Conservation (phyloP, 352 stramenopile genomes). For the Globisporangium yorkense region DNA sequence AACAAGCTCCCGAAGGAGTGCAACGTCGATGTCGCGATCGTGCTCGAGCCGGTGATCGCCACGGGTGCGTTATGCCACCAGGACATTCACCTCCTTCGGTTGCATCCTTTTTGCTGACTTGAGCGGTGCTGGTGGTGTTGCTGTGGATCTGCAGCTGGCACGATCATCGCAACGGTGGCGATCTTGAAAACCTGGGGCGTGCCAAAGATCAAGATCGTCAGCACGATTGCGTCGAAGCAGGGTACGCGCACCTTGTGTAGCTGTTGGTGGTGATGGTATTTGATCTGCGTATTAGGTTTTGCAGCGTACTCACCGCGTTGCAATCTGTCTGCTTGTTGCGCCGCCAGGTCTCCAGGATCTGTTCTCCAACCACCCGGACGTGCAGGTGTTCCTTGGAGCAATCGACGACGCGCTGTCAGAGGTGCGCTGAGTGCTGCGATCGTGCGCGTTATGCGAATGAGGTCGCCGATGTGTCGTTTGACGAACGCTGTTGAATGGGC, state of each 20-base stretch:
- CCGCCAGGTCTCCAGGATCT: constrained; percentile 64
- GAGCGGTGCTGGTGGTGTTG: neutral
- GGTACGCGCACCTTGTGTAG: constrained; percentile 25
- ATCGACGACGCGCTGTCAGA: constrained; percentile 76
- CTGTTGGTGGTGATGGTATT: neutral
- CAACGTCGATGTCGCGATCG: constrained; percentile 89
- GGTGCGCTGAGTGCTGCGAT: constrained; percentile 17
- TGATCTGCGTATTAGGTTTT: neutral
- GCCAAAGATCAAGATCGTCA: constrained; percentile 92
- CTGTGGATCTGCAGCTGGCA: constrained; percentile 50
- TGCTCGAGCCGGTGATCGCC: constrained; percentile 96
- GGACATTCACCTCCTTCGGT: neutral
- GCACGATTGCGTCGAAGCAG: constrained; percentile 90
- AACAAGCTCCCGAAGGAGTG: constrained; percentile 96
- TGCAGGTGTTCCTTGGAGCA: constrained; percentile 72
- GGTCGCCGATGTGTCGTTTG: no score
- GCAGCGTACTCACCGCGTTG: neutral
- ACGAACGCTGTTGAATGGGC: constrained; percentile 2
- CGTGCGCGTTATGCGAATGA: no score
- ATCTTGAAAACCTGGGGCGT: constrained; percentile 96
- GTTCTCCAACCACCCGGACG: constrained; percentile 64
- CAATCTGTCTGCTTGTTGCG: neutral
- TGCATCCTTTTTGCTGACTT: neutral
- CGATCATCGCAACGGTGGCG: constrained; percentile 91
- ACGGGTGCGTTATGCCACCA: constrained; percentile 51